A percentile compares a stretch with the other conserved stretches of the same genome.
These are phyloP conservation scores for Tribonema minus DNA, from an alignment of 108 stramenopile genomes.

Conservation along the genomic window DNA sequence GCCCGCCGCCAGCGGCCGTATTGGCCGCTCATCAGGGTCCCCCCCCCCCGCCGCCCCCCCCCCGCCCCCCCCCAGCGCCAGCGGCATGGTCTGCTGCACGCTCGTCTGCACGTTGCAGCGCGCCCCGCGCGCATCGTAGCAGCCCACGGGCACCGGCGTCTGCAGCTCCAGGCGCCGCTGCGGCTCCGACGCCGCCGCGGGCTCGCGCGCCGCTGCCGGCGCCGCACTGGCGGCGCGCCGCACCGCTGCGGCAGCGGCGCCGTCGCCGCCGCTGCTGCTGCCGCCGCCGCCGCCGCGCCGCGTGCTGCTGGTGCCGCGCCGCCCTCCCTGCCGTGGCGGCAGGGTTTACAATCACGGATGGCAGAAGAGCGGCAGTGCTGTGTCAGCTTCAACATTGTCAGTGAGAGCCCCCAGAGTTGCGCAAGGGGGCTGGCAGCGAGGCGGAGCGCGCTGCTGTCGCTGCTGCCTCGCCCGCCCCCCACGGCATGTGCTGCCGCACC, in stretches of 20 bases:
- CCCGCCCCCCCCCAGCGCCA: not conserved
- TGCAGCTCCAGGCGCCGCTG: not conserved
- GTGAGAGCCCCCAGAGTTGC: too few species aligned
- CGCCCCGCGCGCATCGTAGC: slow-evolving; percentile 1
- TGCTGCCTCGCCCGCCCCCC: too few species aligned
- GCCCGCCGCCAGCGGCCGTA: too few species aligned
- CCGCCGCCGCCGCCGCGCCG: not conserved
- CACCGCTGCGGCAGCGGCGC: not conserved
- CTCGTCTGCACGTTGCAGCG: slow-evolving; percentile 12
- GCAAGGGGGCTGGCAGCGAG: too few species aligned
- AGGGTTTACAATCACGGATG: too few species aligned
- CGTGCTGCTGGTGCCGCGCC: not conserved
- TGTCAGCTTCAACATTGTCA: too few species aligned
- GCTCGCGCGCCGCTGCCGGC: slow-evolving; percentile 1
- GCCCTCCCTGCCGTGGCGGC: not conserved
- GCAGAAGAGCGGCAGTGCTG: too few species aligned
- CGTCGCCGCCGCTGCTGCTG: not conserved
- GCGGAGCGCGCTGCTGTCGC: too few species aligned
- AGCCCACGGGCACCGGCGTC: not conserved
- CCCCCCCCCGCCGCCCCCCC: not conserved
- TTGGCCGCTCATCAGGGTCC: too few species aligned
- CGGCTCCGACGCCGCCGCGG: not conserved
- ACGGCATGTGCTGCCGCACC: too few species aligned
- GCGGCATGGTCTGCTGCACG: slow-evolving; percentile 9
- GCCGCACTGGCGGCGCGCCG: not conserved